Evolutionary conservation across 1,284 basidiomycete species (phyloP).

Genomic region (Rhodotorula sp.): DNA sequence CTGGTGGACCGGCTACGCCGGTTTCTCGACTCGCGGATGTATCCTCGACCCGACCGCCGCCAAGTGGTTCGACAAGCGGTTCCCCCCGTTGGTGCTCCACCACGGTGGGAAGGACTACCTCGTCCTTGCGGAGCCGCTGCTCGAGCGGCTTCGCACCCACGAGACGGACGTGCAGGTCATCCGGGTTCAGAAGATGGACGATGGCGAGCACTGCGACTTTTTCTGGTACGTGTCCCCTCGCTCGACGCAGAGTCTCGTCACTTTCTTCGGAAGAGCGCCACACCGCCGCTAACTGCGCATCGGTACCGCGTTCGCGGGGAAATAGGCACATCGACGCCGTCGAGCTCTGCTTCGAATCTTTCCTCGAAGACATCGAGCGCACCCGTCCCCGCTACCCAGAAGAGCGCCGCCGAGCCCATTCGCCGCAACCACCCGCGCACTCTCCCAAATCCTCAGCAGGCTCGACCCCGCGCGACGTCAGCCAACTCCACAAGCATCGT

Average conservation of each 20-base stretch:
- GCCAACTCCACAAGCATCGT: not conserved
- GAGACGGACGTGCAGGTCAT: constrained; percentile 58
- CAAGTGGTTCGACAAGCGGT: constrained; percentile 59
- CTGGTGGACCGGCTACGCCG: constrained; percentile 58
- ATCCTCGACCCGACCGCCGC: constrained; percentile 56
- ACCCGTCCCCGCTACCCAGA: constrained; percentile 47
- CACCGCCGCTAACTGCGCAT: not conserved
- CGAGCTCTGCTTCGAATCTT: constrained; percentile 55
- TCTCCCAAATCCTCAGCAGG: not conserved
- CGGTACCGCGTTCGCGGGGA: too few relatives aligned
- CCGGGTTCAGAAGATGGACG: constrained; percentile 55
- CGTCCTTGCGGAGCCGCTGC: constrained; percentile 55
- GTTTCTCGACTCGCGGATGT: constrained; percentile 56
- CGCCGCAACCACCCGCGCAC: constrained; percentile 7
- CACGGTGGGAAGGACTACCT: constrained; percentile 56
- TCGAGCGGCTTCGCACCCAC: constrained; percentile 54
- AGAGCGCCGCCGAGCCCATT: constrained; percentile 31
- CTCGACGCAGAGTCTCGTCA: too few relatives aligned
- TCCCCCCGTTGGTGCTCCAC: constrained; percentile 61
- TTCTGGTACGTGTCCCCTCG: constrained; percentile 48
- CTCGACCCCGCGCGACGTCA: constrained; percentile 2
- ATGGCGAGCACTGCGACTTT: constrained; percentile 51
- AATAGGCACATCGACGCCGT: constrained; percentile 60
- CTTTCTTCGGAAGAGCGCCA: too few relatives aligned
- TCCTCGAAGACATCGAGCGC: constrained; percentile 50